Base-by-base conservation (phyloP, 2,329 filamentous ascomycete genomes). In the Phyllosticta citriasiana region DNA sequence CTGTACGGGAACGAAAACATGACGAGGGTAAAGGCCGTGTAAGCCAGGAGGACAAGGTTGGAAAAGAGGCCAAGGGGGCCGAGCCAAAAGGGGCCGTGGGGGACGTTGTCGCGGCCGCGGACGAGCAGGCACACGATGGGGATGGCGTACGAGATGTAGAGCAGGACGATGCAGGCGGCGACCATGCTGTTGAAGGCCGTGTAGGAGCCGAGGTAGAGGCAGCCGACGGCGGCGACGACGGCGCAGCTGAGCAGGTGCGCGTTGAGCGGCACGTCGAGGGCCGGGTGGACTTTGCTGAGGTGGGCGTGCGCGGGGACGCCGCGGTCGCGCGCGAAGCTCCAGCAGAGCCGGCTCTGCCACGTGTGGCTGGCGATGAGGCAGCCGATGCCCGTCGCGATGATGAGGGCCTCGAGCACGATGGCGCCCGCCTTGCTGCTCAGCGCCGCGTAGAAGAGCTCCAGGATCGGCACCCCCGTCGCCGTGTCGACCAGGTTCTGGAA, bases 261-360 rank as follows among this genome's bases (percentile, higher is more conserved):
- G 35, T 73, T 68, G 0, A 81, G 62, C 0, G 79, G 79, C 0
- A 81, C 77, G 35, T 59, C 60, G 10, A 62, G 52, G 14, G 60
- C 69, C 2, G 67, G 67, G 60, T 78, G 66, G 5, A 82, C 75
- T 10, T 71, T 68, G 9, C 72, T 68, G 10, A 81, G 69, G 63
- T 73, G 75, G 19, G 64, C 55, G 22, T 75, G 73, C n/a, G 72
- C 75, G 0, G 80, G 79, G 1, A 82, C 63, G 2, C 79, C 80
- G 14, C 72, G 67, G 65, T 82, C 80, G 4, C 80, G 73, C 9
- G 80, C 79, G 65, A 82, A 82, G 19, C 77, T 79, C 79, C 79
- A 82, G 62, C 76, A 78, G 7, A 81, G 71, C 0, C 80, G 73
- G 35, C 76, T 77, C 65, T 81, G 78, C 75, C 78, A 81, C 4